A percentile compares a stretch with the other conserved stretches of the same genome.
Conservation (phyloP, 495 filamentous ascomycete species). For the Aspergillus cavernicola region DNA sequence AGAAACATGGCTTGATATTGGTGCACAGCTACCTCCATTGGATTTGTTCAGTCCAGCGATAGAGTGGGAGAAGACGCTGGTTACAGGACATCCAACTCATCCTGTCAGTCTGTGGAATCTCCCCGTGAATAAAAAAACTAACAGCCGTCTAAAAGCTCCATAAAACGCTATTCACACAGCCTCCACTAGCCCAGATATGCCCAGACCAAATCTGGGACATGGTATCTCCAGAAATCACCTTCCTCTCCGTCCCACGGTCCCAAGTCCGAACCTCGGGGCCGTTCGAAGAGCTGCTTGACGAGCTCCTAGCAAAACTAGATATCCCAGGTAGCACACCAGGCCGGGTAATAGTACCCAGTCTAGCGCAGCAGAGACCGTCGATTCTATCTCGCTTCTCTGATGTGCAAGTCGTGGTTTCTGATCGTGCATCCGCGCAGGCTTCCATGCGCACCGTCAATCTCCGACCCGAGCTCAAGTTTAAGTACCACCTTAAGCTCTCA, state of each 20-base stretch:
- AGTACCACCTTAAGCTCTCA: slow-evolving; percentile 21
- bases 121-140: neutral
- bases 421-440: slow-evolving; percentile 19
- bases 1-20: slow-evolving; percentile 9
- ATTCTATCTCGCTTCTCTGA: slow-evolving; percentile 14
- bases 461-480: slow-evolving; percentile 16
- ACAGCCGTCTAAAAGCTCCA: slow-evolving; percentile 14
- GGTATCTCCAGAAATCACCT: slow-evolving; percentile 12
- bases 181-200: slow-evolving; percentile 12
- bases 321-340: slow-evolving; percentile 2
- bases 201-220: slow-evolving; percentile 15
- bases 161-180: slow-evolving; percentile 15
- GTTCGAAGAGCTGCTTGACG: neutral
- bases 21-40: neutral
- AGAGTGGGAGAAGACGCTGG: slow-evolving; percentile 18
- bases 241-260: slow-evolving; percentile 15
- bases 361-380: slow-evolving; percentile 17
- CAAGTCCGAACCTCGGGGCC: neutral
- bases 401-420: slow-evolving; percentile 9
- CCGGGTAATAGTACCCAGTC: slow-evolving; percentile 17
- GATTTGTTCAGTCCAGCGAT: neutral
- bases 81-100: slow-evolving; percentile 26
- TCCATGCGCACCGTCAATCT: slow-evolving; percentile 21
- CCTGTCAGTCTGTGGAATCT: slow-evolving; percentile 8
- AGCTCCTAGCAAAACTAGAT: slow-evolving; percentile 6